A percentile compares a stretch with the other conserved stretches of the same genome.
phyloP scores from a whole-genome alignment of 495 filamentous ascomycete genomes.

The Polyplosphaeria fusca region DNA sequence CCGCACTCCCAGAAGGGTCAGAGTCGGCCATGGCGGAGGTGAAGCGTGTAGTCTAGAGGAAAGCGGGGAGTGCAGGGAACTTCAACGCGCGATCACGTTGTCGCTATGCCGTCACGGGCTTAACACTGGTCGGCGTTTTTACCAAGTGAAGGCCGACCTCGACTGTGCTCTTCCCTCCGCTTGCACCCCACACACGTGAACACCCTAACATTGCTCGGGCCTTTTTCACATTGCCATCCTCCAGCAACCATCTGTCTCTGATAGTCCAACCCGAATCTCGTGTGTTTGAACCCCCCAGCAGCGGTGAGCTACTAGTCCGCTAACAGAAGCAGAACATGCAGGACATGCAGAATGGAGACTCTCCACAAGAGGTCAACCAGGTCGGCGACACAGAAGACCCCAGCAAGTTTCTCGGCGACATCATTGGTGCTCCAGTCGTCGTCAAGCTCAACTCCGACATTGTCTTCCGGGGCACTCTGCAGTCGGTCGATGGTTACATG shows the following conservation, averaged over 20 bases:
- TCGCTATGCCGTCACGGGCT: background rate
- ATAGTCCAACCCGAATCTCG: no score
- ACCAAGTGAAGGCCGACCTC: no score
- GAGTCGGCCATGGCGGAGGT: constrained; percentile 11
- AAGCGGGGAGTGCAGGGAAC: constrained; percentile 7
- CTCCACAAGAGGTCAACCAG: constrained; percentile 33
- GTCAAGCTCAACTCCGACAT: constrained; percentile 96
- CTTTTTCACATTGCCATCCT: no score
- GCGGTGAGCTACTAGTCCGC: no score
- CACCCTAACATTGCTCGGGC: no score
- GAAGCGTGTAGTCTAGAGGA: background rate
- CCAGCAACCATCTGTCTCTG: no score
- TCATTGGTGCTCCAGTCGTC: constrained; percentile 85
- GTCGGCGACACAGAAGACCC: constrained; percentile 69
- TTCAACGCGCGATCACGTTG: background rate
- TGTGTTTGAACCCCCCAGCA: no score
- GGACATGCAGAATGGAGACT: no score
- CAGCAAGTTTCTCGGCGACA: constrained; percentile 83
- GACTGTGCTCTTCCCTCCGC: no score
- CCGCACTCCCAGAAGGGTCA: background rate
- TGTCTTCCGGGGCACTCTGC: constrained; percentile 90
- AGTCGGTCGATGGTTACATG: constrained; percentile 98
- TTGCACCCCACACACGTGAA: no score
- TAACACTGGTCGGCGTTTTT: background rate
- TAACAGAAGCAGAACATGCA: no score